phyloP scores from a whole-genome alignment of 805 yeast species.

The Lachancea mirantina region DNA sequence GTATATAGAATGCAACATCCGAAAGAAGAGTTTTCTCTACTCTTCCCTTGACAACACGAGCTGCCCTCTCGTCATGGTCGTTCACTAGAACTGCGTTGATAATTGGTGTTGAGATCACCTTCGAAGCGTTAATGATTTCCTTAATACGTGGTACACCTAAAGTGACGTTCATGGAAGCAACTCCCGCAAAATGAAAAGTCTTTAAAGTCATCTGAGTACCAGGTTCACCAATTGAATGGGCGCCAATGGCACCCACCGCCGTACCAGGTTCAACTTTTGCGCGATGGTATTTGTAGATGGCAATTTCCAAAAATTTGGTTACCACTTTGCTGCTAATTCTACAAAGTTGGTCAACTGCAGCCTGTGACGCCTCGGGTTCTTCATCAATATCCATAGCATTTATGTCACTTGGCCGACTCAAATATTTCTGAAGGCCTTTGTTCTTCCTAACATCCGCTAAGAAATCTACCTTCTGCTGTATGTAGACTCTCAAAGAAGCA shows the following conservation, averaged over 20 bases:
- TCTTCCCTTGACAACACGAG: conserved; percentile 96
- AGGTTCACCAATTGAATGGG: conserved; percentile 98
- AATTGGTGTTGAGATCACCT: conserved; percentile 91
- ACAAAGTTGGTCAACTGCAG: conserved; percentile 54
- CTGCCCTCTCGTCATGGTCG: conserved; percentile 92
- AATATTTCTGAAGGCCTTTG: conserved; percentile 42
- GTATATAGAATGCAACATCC: conserved; percentile 83
- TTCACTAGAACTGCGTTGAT: conserved; percentile 91
- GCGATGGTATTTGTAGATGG: conserved; percentile 72
- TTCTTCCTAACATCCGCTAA: conserved; percentile 52
- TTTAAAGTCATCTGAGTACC: conserved; percentile 98
- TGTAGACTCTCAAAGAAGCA: conserved; percentile 60
- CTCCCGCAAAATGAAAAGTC: conserved; percentile 99
- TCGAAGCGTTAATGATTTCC: conserved; percentile 96
- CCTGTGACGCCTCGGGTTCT: conserved; percentile 31
- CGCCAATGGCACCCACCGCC: conserved; percentile 99
- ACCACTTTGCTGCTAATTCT: conserved; percentile 60
- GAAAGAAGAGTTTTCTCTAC: conserved; percentile 83
- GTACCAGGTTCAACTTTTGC: conserved; percentile 98
- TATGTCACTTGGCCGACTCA: conserved; percentile 39
- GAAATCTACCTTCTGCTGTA: conserved; percentile 46
- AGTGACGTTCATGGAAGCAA: conserved; percentile 97
- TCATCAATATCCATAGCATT: conserved; percentile 37
- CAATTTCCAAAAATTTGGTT: conserved; percentile 59
- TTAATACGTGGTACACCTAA: conserved; percentile 99